phyloP scores from a whole-genome alignment of 768 basidiomycete genomes.

The Amanita brunnescens region DNA sequence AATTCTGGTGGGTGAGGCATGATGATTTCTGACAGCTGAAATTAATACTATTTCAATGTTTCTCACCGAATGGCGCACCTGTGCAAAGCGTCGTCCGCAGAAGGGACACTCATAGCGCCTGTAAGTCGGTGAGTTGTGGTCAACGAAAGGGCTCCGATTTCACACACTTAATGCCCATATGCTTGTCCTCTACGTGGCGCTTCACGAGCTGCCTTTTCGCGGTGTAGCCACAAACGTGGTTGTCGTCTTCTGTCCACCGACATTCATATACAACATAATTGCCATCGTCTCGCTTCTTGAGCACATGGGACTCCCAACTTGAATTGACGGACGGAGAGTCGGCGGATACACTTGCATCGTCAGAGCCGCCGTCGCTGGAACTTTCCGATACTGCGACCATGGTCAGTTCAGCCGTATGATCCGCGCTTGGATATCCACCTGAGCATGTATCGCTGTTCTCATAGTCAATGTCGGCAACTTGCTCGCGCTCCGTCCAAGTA shows the following conservation, averaged over 20 bases:
- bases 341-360: neutral
- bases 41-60: neutral
- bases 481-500: neutral
- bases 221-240: constrained; percentile 11
- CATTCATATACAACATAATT: constrained; percentile 18
- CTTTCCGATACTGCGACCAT: neutral
- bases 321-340: neutral
- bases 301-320: constrained; percentile 5
- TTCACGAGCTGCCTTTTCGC: constrained; percentile 58
- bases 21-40: constrained; percentile 38
- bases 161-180: constrained; percentile 52
- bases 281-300: constrained; percentile 6
- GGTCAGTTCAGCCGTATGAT: neutral
- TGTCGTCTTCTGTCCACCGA: constrained; percentile 21
- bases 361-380: neutral
- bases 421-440: neutral
- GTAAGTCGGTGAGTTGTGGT: constrained; percentile 1
- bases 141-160: neutral
- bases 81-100: constrained; percentile 46
- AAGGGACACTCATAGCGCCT: constrained; percentile 45
- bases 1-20: constrained; percentile 47
- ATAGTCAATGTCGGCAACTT: neutral
- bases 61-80: constrained; percentile 14
- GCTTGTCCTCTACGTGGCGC: constrained; percentile 56
- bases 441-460: neutral